Evolutionary conservation across 2,329 filamentous ascomycete genomes (phyloP).

Genomic region (Pseudogymnoascus sp.): DNA sequence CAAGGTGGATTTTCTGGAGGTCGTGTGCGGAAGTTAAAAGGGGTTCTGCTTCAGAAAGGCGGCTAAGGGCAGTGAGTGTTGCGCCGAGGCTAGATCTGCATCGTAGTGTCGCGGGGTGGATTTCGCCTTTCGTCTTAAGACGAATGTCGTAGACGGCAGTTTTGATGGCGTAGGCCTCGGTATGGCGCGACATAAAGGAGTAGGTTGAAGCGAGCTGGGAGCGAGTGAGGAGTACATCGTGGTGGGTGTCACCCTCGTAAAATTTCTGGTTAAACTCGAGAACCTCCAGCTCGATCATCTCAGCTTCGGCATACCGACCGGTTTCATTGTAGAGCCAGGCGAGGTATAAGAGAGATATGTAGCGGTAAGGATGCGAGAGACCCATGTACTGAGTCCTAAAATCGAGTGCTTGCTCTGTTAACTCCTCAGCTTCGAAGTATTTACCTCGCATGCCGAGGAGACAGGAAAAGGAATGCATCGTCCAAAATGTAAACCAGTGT

Average conservation of each 20-base stretch:
- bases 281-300: background rate
- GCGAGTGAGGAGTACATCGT: background rate
- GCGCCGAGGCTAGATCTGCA: background rate
- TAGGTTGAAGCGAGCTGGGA: background rate
- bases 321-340: background rate
- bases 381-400: background rate
- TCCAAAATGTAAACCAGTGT: background rate
- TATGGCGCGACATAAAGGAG: background rate
- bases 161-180: background rate
- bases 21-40: background rate
- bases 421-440: background rate
- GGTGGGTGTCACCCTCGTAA: background rate
- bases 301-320: background rate
- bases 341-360: background rate
- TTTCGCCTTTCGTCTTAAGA: background rate
- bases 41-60: background rate
- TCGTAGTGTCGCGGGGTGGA: background rate
- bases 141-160: background rate
- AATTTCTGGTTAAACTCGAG: constrained; percentile 1
- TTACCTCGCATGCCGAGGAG: background rate
- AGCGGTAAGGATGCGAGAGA: background rate
- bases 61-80: background rate
- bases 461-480: background rate
- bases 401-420: background rate
- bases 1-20: background rate